Evolutionary conservation across 192 early-diverging fungal genomes (phyloP).

Genomic region (Rhizoclosmatium globosum): DNA sequence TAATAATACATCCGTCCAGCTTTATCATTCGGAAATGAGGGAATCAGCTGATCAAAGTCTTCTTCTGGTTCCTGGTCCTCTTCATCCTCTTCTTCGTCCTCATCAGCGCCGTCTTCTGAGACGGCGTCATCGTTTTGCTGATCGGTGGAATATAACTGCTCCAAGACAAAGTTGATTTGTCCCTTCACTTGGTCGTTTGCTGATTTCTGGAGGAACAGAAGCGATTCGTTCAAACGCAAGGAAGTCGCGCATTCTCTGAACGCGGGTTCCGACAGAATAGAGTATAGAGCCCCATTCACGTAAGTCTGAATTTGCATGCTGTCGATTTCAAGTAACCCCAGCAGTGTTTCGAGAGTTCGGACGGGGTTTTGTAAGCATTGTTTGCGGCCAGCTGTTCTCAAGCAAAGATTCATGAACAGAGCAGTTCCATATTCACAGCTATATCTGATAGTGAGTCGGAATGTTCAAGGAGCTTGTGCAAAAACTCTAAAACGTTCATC

Average conservation of each 20-base stretch:
- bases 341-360: conserved; percentile 36
- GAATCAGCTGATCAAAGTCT: conserved; percentile 19
- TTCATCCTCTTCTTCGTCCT: conserved; percentile 53
- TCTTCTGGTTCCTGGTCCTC: conserved; percentile 44
- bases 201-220: conserved; percentile 41
- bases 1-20: conserved; percentile 11
- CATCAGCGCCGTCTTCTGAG: conserved; percentile 43
- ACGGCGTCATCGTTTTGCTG: conserved; percentile 13
- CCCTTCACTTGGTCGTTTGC: conserved; percentile 47
- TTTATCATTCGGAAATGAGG: conserved; percentile 11
- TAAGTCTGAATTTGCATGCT: conserved; percentile 62
- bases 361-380: conserved; percentile 44
- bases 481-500: conserved; percentile 42
- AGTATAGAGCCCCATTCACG: conserved; percentile 60
- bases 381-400: conserved; percentile 50
- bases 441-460: conserved; percentile 47
- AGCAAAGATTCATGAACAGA: conserved; percentile 62
- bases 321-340: conserved; percentile 50
- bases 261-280: conserved; percentile 48
- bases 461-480: conserved; percentile 47
- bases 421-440: conserved; percentile 58
- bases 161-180: conserved; percentile 60
- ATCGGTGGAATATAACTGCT: conserved; percentile 41
- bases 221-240: conserved; percentile 50
- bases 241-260: conserved; percentile 47